These are phyloP conservation scores for Chlorella sp. DNA, from an alignment of 139 green algal species.

Conservation along the genomic window DNA sequence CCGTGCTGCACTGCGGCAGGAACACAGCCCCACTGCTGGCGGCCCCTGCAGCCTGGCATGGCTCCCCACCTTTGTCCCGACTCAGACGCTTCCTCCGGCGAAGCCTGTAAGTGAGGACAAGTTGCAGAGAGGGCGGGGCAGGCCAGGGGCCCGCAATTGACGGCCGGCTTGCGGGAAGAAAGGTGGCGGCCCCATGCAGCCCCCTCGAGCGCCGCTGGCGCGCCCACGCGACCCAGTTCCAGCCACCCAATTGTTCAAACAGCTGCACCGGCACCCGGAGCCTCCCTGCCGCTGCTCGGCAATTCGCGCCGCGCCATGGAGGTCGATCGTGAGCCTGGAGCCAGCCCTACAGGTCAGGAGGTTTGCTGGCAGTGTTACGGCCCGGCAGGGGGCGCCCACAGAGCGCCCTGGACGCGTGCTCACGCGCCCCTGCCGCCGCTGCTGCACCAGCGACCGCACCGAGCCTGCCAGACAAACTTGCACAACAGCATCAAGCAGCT, in stretches of 20 bases:
- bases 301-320: background rate
- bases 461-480: no score
- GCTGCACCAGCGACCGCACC: no score
- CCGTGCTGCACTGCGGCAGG: no score
- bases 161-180: background rate
- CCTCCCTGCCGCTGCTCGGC: background rate
- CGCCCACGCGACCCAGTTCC: background rate
- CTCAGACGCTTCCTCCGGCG: conserved; percentile 30
- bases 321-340: background rate
- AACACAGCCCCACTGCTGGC: background rate
- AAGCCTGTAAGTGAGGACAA: conserved; percentile 53
- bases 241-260: background rate
- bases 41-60: background rate
- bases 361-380: no score
- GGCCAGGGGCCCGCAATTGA: background rate
- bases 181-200: background rate
- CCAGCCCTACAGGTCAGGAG: background rate
- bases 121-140: conserved; percentile 3
- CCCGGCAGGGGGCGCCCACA: no score
- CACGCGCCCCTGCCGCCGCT: no score
- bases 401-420: no score
- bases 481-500: no score
- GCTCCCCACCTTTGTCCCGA: conserved; percentile 45
- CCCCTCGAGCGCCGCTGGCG: no score
- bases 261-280: background rate